Evolutionary conservation across 352 stramenopile genomes (phyloP), one percentile per base, ranked within the genome.

Genomic region (Pythium phragmiticola): DNA sequence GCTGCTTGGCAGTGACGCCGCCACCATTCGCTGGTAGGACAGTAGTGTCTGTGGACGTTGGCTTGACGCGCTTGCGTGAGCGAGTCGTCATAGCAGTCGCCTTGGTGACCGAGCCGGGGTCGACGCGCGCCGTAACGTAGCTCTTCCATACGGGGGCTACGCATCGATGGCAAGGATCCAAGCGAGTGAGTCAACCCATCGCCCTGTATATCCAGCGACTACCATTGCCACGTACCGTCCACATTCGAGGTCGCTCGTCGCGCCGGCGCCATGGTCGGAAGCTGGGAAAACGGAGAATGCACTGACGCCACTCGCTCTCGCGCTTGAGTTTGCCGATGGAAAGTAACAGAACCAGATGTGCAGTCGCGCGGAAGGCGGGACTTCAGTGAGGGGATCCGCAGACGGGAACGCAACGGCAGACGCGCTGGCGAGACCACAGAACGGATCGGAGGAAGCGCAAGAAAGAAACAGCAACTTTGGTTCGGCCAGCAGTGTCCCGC

Each of bases 71-170:
- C 62, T 90, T 90, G 21, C 76, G 63, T 6, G 68, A 65, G 23
- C 70, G 68, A 9, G 4, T 39, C 7, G 34, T 13, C 28, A 52
- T 19, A 5, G 37, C 28, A 2, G 47, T 33, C 5, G 53, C 53
- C 34, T 62, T 64, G 5, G 23, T 3, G 7, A 42, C 6, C 8
- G 41, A 30, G 9, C 23, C 50, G 7, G n/a, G 21, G 23, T 72
- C 70, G 11, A 65, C 73, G 45, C 82, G 78, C 13, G 81, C 70
- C 46, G 70, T 66, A 43, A 91, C 54, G 59, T 91, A 91, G 41
- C 60, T 73, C 59, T 83, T 88, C 82, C 82, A 91, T n/a, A 88
- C 76, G 23, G 75, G 80, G 21, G 82, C 82, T 89, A 41, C 9
- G 34, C 34, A 39, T 34, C 9, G 26, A 30, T 30, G 26, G 26